Base-by-base conservation (phyloP, 768 basidiomycete genomes). In the Grammothele lineata region DNA sequence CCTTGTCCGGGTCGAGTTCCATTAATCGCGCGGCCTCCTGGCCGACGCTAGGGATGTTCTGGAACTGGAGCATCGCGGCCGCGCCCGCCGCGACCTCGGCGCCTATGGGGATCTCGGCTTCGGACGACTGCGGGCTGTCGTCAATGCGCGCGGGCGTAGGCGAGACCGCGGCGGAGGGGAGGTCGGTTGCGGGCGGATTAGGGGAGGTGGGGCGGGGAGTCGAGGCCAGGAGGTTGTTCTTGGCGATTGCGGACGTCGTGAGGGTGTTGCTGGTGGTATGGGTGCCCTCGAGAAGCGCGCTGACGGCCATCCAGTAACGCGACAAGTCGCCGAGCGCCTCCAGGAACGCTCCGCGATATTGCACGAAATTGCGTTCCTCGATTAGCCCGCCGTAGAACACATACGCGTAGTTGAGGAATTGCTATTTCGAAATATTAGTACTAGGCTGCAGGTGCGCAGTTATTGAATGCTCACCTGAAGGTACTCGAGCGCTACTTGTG, bases 311-410 rank as follows among this genome's bases (percentile, higher is more conserved):
- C 41, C 88, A 80, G 64, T 97, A 98, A 27, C 94, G 76, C 0
- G 96, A 92, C 24, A 99, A 76, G 66, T 99, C 96, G 19, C 96
- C 96, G 14, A 99, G 81, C 3, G 94, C 92, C 64, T 99, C 96
- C 42, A 98, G 79, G 96, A 96, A 99, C 15, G 85, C 83, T 2
- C 78, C 71, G 48, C 84, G 81, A 71, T 92, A 96, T 6, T 69
- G 63, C 2, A 63, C 67, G 37, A 98, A 75, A 1, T 72, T 74
- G 8, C 77, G 80, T 61, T 96, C 87, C 59, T 97, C 95, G 40
- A 92, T 72, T 2, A 98, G 76, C 32, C 85, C 82, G 0, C 92
- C 86, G 69, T 98, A 98, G 59, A 94, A 95, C 0, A 83, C 83
- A 68, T 98, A 99, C 0, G 95, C 88, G 55, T 92, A 96, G 57